Evolutionary conservation across 164 flowering plant genomes (phyloP), one percentile per base, ranked within the genome.

Genomic region (Santalum album): DNA sequence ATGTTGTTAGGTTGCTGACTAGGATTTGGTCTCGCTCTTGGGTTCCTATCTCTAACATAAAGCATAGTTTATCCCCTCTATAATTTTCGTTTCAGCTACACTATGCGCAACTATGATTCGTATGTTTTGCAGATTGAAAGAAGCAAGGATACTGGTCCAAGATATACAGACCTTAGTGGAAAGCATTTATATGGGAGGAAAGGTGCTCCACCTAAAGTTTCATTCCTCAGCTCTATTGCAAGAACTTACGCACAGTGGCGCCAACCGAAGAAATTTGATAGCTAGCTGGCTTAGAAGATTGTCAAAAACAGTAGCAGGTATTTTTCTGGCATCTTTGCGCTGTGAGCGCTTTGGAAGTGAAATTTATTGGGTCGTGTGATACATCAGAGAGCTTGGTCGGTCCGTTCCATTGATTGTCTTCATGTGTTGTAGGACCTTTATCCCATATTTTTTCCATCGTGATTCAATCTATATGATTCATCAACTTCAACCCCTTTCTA

Each of bases 201-300:
- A 63, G 84, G 80, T 44, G 65, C 63, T 59, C 75, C 78, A 14
- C 55, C 67, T 1, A 76, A 68, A 34, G 57, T 25, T 14, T 77
- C 95, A 32, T 74, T 86, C 29, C 73, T 83, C 29, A 50, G 71
- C 56, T 82, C 84, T 6, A 60, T 86, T 49, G 71, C 80, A 15
- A 82, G 80, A 77, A 76, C 66, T 72, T 62, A 78, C 63, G 75
- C 69, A 11, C 94, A 80, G 12, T 79, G 95, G 95, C 67, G 65
- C 32, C 91, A 82, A 51, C 91, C 87, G 44, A 86, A 80, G 72
- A 84, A 80, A 65, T 73, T 54, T 27, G 88, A 88, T 53, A 66
- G 54, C 60, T 79, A 78, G 47, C 15, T 7, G 19, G 22, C 11
- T 27, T 25, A 2, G 1, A 5, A 12, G 25, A n/a, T 29, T 29